Percentiles rank a stretch among this genome's conserved stretches.
These are phyloP conservation scores for Mayamaea pseudoterrestris DNA, from an alignment of 108 stramenopile genomes.

Conservation along the genomic window DNA sequence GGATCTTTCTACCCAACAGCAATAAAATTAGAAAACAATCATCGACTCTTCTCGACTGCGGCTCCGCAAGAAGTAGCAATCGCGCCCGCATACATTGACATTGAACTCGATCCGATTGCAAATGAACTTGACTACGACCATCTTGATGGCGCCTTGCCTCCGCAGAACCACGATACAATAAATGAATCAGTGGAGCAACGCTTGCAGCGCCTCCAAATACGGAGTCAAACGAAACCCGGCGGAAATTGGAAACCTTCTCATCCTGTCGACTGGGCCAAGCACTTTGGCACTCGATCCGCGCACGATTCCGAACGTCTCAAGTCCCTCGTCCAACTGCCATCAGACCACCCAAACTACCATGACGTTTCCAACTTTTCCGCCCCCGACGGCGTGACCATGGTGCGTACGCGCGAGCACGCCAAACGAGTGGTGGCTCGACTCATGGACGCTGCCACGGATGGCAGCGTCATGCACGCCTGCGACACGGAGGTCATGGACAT, in stretches of 20 bases:
- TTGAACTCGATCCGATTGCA: no score
- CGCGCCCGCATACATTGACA: no score
- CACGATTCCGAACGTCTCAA: constrained; percentile 21
- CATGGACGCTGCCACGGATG: constrained; percentile 18
- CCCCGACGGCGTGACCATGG: constrained; percentile 41
- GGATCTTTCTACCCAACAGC: no score
- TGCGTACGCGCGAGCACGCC: constrained; percentile 62
- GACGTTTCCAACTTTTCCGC: constrained; percentile 22
- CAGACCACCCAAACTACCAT: constrained; percentile 65
- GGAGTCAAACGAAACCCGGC: constrained; percentile 22
- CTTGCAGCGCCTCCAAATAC: constrained; percentile 7
- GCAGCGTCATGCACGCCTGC: constrained; percentile 72
- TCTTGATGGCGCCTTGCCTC: no score
- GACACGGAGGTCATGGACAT: constrained; percentile 99
- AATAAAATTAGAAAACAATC: no score
- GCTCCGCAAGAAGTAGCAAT: no score
- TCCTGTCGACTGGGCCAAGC: constrained; percentile 48
- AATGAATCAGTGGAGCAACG: no score
- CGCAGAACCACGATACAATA: no score
- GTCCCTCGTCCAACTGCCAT: constrained; percentile 23
- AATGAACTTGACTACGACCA: no score
- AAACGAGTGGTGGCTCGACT: constrained; percentile 40
- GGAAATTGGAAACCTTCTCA: constrained; percentile 53
- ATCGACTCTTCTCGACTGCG: no score
- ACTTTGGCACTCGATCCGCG: constrained; percentile 52